Conservation (phyloP, 2,329 filamentous ascomycete genomes). For the Epichloe brachyelytri region DNA sequence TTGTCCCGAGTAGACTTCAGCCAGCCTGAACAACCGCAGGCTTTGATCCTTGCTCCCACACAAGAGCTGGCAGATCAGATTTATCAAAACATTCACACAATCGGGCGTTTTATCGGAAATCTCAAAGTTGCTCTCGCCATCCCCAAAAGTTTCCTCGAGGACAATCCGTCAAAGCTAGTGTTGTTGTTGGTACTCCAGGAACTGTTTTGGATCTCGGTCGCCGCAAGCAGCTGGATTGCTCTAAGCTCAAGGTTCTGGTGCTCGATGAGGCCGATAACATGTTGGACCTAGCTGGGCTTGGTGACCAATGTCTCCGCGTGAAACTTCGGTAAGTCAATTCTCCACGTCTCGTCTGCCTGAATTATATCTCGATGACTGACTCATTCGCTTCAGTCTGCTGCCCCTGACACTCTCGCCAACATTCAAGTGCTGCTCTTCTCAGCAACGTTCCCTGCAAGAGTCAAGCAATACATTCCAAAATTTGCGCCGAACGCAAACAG, state of each 20-base stretch:
- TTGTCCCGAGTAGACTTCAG: conserved; percentile 72
- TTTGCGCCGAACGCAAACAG: conserved; percentile 81
- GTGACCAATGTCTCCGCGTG: conserved; percentile 86
- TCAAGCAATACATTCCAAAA: conserved; percentile 67
- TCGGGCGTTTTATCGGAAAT: conserved; percentile 71
- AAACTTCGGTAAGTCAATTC: conserved; percentile 46
- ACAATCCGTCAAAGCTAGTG: conserved; percentile 56
- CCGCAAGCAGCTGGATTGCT: conserved; percentile 58
- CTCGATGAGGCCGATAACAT: conserved; percentile 98
- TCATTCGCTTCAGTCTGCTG: conserved; percentile 31
- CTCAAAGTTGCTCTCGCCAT: conserved; percentile 72
- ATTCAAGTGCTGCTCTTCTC: conserved; percentile 94
- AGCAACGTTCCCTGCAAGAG: conserved; percentile 78
- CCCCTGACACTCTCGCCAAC: conserved; percentile 38
- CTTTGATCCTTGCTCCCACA: conserved; percentile 78
- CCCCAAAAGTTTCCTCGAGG: conserved; percentile 58
- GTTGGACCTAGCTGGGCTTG: conserved; percentile 88
- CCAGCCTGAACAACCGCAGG: conserved; percentile 61
- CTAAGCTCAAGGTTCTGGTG: conserved; percentile 67
- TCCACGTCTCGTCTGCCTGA: too few species aligned
- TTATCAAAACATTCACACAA: conserved; percentile 65
- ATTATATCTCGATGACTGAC: not conserved
- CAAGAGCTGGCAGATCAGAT: conserved; percentile 94
- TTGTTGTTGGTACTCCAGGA: conserved; percentile 87
- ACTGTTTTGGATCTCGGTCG: conserved; percentile 82